Evolutionary conservation across 148 eudicot species (phyloP).

Genomic region (Chenopodium quinoa): DNA sequence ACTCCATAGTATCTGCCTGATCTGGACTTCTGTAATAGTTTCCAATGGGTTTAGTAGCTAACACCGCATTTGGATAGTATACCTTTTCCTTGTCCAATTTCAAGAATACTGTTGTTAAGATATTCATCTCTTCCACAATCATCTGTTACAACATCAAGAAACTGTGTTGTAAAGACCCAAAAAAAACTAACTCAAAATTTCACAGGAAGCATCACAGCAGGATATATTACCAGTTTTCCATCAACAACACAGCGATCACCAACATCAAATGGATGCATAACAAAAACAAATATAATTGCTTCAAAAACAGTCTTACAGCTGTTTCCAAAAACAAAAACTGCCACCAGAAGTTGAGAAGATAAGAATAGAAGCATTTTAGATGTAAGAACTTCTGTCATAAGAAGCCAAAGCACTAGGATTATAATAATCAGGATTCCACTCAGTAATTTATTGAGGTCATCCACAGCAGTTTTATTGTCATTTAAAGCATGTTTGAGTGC

Average conservation of each 20-base stretch:
- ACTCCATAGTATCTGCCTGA: constrained; percentile 57
- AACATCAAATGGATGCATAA: constrained; percentile 83
- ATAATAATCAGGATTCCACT: constrained; percentile 42
- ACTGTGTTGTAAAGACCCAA: not conserved
- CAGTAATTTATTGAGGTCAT: constrained; percentile 57
- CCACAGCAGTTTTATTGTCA: constrained; percentile 83
- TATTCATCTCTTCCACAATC: constrained; percentile 79
- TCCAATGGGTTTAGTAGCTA: constrained; percentile 61
- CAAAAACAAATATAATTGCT: constrained; percentile 72
- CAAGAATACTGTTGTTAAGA: constrained; percentile 57
- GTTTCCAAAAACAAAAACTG: constrained; percentile 69
- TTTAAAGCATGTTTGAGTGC: constrained; percentile 70
- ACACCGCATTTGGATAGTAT: constrained; percentile 59
- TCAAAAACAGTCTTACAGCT: constrained; percentile 76
- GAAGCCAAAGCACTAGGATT: constrained; percentile 51
- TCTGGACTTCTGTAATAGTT: constrained; percentile 74
- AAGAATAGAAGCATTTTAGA: constrained; percentile 58
- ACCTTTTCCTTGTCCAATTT: constrained; percentile 60
- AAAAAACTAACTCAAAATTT: not conserved
- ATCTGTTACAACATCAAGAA: constrained; percentile 34
- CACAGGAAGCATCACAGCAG: not conserved
- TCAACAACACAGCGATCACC: constrained; percentile 74
- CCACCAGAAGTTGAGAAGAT: constrained; percentile 70
- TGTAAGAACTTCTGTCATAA: constrained; percentile 53
- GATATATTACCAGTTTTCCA: constrained; percentile 46